Evolutionary conservation across 208 protist species (phyloP), one percentile per base, ranked within the genome.

Genomic region (Leptomonas pyrrhocoris): DNA sequence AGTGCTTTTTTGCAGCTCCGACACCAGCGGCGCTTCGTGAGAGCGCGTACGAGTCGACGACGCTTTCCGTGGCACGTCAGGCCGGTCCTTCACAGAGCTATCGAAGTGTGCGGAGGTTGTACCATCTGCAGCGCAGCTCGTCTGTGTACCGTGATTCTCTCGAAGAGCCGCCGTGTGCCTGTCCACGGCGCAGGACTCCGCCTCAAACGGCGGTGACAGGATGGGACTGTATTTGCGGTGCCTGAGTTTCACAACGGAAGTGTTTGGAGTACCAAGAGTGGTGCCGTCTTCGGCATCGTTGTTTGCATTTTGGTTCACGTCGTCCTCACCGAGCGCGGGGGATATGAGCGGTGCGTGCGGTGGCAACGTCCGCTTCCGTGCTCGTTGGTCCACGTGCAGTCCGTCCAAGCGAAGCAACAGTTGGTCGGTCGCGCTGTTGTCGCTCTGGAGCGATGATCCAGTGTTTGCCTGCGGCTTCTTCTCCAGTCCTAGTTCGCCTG

Each of bases 201-300:
- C 28, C 23, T 56, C 51, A 31, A 51, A 28, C 1, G 21, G 38
- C 4, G 65, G 65, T 21, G 65, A 70, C 36, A 70, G 34, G 21
- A 70, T 18, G 30, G 21, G n/a, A 15, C 9, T 30, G 11, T 2
- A 31, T 4, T 19, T 56, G 42, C 16, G 40, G 13, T 13, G 54
- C 3, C 0, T 38, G 27, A 16, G 13, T 30, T 31, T 15, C 18
- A 8, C 11, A 18, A 23, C 18, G 4, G 31, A 19, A 19, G 13
- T 51, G 31, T 18, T 56, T 2, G 31, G 50, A 21, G 23, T 19
- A 38, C 25, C 40, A 40, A 25, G 7, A 38, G 34, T 38, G 34
- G 3, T 49, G 45, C 45, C 15, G 15, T 12, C 45, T 5, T 53
- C 23, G 8, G 2, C 21, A n/a, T 28, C 12, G 21, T 51, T 54